Percentiles rank a stretch among this genome's conserved stretches.
These are phyloP conservation scores for Alloteropsis semialata DNA, from an alignment of 176 grass and related monocot genomes.

Conservation along the genomic window DNA sequence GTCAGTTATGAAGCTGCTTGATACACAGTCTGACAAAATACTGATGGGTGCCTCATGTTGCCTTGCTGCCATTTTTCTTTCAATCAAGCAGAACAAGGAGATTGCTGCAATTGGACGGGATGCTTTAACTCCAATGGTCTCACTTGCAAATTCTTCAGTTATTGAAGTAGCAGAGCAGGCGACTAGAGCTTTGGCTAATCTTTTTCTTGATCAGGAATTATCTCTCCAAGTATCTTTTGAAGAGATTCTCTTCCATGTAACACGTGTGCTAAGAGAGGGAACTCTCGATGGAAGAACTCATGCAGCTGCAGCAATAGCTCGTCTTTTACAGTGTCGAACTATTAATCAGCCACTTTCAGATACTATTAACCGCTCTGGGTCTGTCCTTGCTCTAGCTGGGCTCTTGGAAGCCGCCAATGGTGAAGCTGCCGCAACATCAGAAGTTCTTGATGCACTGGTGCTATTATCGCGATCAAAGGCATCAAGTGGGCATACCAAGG, in stretches of 20 bases:
- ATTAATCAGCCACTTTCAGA: conserved; percentile 73
- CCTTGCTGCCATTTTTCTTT: conserved; percentile 97
- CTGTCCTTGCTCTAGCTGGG: conserved; percentile 77
- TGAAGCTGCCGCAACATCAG: conserved; percentile 75
- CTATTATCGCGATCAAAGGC: conserved; percentile 85
- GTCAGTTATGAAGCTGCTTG: conserved; percentile 88
- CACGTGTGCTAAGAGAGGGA: conserved; percentile 80
- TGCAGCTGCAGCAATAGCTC: conserved; percentile 90
- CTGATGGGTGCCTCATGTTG: conserved; percentile 70
- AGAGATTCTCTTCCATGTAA: conserved; percentile 76
- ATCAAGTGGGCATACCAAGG: conserved; percentile 67
- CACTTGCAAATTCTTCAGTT: conserved; percentile 70
- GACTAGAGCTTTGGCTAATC: conserved; percentile 86
- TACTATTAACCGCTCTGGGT: conserved; percentile 75
- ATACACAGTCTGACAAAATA: conserved; percentile 74
- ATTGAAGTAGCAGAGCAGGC: conserved; percentile 93
- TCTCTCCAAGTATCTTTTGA: conserved; percentile 68
- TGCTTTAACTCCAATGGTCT: conserved; percentile 62
- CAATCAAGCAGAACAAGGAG: conserved; percentile 92
- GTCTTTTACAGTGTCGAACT: conserved; percentile 60
- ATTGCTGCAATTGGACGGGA: conserved; percentile 77
- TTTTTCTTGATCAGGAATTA: conserved; percentile 89
- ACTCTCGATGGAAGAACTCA: conserved; percentile 90
- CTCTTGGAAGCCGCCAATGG: conserved; percentile 79
- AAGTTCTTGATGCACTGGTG: conserved; percentile 93